Evolutionary conservation across 1,284 basidiomycete species (phyloP), one percentile per base, ranked within the genome.

Genomic region (Tilletia setariae): DNA sequence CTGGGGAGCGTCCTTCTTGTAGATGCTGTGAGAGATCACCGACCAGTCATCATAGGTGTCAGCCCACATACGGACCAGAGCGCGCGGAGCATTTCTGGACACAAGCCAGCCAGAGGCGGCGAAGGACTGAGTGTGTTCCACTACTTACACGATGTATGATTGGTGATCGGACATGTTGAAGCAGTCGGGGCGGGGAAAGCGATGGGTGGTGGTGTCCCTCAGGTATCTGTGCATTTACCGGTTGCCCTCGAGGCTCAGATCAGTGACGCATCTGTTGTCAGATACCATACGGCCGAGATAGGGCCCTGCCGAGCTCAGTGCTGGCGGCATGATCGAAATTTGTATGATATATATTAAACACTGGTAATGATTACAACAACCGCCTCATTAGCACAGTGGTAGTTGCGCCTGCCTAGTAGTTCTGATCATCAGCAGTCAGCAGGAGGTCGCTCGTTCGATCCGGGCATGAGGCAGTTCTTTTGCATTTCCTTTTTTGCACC

Each of bases 91-190:
- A 35, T 44, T 25, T 13, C 32, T 30, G 16, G 16, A 7, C 59
- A 25, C n/a, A 15, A 53, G 30, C 19, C 21, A 21, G 59, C 30
- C 13, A 11, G 16, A 23, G 1, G 30, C 43, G 11, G n/a, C 19
- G 16, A 21, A 40, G 47, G 25, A 21, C 43, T n/a, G 44, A 23
- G 30, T 51, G 6, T 32, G 40, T 3, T 15, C 8, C 7, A 43
- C 23, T 53, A 70, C 75, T 70, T 68, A 77, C 76, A 77, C 74
- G 68, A 76, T 75, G 66, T 74, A 76, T 47, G 75, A 72, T 67
- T 76, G 74, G 72, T 73, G 62, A 44, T 69, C 69, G 42, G 73
- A 67, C 75, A 75, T 73, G 63, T 2, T 61, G 11, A 49, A 16
- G 7, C 3, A 23, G 4, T 4, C 3, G 15, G 8, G 25, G 9